A percentile compares a stretch with the other conserved stretches of the same genome.
These are phyloP conservation scores for Venturia pyrina DNA, from an alignment of 2,329 filamentous ascomycete species.

Conservation along the genomic window DNA sequence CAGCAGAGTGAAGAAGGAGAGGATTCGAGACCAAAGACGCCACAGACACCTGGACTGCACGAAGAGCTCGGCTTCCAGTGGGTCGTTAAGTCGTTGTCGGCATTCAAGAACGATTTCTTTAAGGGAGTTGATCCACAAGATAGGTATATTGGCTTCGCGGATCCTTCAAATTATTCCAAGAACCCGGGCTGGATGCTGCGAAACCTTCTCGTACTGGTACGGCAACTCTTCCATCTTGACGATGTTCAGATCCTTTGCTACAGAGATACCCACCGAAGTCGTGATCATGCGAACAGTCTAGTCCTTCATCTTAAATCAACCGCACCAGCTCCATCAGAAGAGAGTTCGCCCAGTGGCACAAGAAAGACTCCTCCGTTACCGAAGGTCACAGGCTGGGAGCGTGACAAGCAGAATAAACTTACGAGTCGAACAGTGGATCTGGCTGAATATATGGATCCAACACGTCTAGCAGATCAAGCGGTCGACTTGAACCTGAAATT, in stretches of 20 bases:
- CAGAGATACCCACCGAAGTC: conserved; percentile 66
- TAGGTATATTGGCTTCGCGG: conserved; percentile 75
- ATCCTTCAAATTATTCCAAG: conserved; percentile 81
- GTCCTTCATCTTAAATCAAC: conserved; percentile 56
- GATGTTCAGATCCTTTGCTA: conserved; percentile 83
- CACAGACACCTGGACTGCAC: conserved; percentile 35
- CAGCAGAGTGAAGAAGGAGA: conserved; percentile 20
- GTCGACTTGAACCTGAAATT: conserved; percentile 95
- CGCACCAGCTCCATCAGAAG: conserved; percentile 14
- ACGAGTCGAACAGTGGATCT: conserved; percentile 70
- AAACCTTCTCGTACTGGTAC: conserved; percentile 76
- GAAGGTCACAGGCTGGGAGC: conserved; percentile 92
- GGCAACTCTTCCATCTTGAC: conserved; percentile 67
- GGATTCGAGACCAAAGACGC: conserved; percentile 32
- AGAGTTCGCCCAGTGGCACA: conserved; percentile 16
- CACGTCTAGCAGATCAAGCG: conserved; percentile 77
- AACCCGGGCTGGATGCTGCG: conserved; percentile 89
- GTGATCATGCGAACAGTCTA: conserved; percentile 73
- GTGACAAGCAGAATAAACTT: conserved; percentile 68
- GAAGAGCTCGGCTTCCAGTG: conserved; percentile 60
- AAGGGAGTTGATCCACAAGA: conserved; percentile 60
- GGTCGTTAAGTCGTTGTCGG: conserved; percentile 64
- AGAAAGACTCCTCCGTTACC: conserved; percentile 49
- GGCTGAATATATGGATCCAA: conserved; percentile 87
- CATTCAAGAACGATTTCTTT: conserved; percentile 85